Evolutionary conservation across 2,329 filamentous ascomycete genomes (phyloP), one percentile per base, ranked within the genome.

Genomic region (Fusarium sp.): DNA sequence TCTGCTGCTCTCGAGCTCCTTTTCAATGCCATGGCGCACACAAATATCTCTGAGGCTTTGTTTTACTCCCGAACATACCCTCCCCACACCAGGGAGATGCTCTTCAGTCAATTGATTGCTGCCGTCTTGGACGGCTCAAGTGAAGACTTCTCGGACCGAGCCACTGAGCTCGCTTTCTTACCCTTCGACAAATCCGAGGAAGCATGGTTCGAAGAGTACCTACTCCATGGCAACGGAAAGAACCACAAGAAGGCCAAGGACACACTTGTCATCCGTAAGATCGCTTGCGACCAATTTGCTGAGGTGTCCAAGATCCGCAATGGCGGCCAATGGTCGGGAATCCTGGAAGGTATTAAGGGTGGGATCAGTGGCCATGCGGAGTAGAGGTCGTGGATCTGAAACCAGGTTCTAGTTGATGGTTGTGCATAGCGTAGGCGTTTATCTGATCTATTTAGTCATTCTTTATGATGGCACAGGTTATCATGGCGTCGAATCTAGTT

Each of bases 151-250:
- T 87, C 88, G 4, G 82, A 85, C 18, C 86, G 87, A 20, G 89
- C 89, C 0, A 86, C 88, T 47, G 91, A 95, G 77, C 83, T 97
- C 0, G 86, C 93, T 11, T 90, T 90, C 65, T 80, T 95, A 66
- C 92, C 93, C 0, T 87, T 97, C n/a, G 88, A 88, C 60, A 77
- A 83, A 2, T 82, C 87, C 20, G 93, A 97, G 76, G 92, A 94
- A 76, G 77, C 76, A 7, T 95, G 92, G 91, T 89, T 97, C 66
- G 88, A 91, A 70, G 87, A 91, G 27, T 91, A 87, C 61, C 81
- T 97, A 40, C 83, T 88, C 0, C 82, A 83, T 7, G 90, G 91
- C 13, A 88, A 88, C 46, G 92, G 91, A 4, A 88, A 88, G 74
- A 85, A 83, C 43, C 80, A 91, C 10, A 88, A 86, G 68, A 88